phyloP scores from a whole-genome alignment of 1,139 yeast species.

The Saccharomyces uvarum region DNA sequence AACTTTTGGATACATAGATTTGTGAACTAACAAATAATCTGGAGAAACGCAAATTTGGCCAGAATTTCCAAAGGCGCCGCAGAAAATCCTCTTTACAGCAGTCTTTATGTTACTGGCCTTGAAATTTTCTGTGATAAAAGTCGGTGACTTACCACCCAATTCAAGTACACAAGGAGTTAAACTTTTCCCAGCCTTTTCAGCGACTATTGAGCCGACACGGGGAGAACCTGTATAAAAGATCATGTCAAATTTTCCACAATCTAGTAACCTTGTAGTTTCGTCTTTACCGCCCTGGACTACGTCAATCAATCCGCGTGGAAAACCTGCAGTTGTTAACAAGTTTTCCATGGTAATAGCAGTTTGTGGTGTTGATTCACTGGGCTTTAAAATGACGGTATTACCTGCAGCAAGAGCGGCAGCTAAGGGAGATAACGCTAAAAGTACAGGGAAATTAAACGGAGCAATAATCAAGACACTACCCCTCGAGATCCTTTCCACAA shows the following conservation, averaged over 20 bases:
- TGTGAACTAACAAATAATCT: constrained; percentile 69
- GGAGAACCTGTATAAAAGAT: constrained; percentile 83
- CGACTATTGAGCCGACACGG: constrained; percentile 67
- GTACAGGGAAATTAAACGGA: constrained; percentile 83
- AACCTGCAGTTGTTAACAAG: constrained; percentile 47
- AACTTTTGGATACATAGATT: constrained; percentile 47
- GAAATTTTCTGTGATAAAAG: constrained; percentile 51
- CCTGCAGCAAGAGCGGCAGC: constrained; percentile 85
- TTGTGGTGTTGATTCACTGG: constrained; percentile 66
- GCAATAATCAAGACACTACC: constrained; percentile 72
- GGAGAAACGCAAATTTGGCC: constrained; percentile 92
- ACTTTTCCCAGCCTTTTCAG: constrained; percentile 73
- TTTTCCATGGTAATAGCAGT: constrained; percentile 50
- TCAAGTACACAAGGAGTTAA: constrained; percentile 78
- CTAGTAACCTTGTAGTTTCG: constrained; percentile 60
- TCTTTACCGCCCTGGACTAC: constrained; percentile 68
- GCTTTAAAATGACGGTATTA: constrained; percentile 73
- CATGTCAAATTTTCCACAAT: constrained; percentile 60
- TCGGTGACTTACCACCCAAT: constrained; percentile 92
- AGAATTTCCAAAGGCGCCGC: constrained; percentile 76
- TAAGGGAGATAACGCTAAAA: constrained; percentile 57
- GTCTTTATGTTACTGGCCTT: constrained; percentile 38
- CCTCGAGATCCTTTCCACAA: constrained; percentile 58
- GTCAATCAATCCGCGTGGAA: constrained; percentile 47
- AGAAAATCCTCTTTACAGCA: constrained; percentile 60